Percentiles rank a stretch among this genome's conserved stretches.
Evolutionary conservation across 345 rosid genomes (phyloP).

Genomic region (rapeseed (Brassica napus)): Da-Ae NC_063450.1:27124501-27125000

Average conservation of each 20-base stretch:
- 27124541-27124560: neutral
- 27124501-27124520: neutral
- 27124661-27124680: too few relatives aligned
- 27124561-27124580: too few relatives aligned
- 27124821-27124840: constrained; percentile 6
- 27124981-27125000: constrained; percentile 71
- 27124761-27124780: neutral
- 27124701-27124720: neutral
- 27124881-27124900: constrained; percentile 35
- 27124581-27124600: too few relatives aligned
- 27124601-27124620: too few relatives aligned
- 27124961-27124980: constrained; percentile 78
- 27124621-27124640: too few relatives aligned
- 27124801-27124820: neutral
- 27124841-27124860: neutral
- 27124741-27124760: constrained; percentile 2
- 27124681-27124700: too few relatives aligned
- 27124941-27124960: constrained; percentile 69
- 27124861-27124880: neutral
- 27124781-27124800: neutral
- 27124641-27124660: too few relatives aligned
- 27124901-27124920: constrained; percentile 57
- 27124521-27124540: neutral
- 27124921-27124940: constrained; percentile 74
- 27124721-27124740: neutral